Conservation (phyloP, 345 rosid genomes). For the Jatropha curcas region DNA sequence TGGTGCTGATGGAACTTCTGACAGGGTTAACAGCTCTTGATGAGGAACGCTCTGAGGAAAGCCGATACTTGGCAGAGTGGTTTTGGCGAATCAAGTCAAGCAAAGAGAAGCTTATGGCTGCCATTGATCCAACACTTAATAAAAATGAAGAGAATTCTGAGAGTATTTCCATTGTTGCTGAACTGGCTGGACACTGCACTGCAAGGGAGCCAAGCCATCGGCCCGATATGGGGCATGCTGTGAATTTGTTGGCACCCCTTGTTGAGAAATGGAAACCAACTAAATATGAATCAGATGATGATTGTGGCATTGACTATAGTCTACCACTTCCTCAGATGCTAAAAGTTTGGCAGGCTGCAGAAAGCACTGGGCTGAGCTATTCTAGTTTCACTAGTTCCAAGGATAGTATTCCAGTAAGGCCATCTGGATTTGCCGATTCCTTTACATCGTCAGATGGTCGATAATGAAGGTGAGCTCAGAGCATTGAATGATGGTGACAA, state of each 20-base stretch:
- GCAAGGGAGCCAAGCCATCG: slow-evolving; percentile 50
- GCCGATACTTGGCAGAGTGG: slow-evolving; percentile 52
- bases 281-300: slow-evolving; percentile 24
- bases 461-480: slow-evolving; percentile 4
- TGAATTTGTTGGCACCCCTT: slow-evolving; percentile 39
- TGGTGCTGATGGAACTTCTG: slow-evolving; percentile 51
- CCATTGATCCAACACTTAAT: slow-evolving; percentile 38
- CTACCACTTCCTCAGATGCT: slow-evolving; percentile 48
- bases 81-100: slow-evolving; percentile 45
- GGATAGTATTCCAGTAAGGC: slow-evolving; percentile 43
- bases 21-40: slow-evolving; percentile 50
- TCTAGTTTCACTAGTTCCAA: slow-evolving; percentile 34
- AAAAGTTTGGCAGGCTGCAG: slow-evolving; percentile 48
- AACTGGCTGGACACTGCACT: slow-evolving; percentile 54
- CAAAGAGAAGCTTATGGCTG: slow-evolving; percentile 39
- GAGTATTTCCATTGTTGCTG: slow-evolving; percentile 39
- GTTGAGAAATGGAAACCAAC: slow-evolving; percentile 53
- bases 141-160: slow-evolving; percentile 36
- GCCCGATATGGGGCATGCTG: slow-evolving; percentile 55
- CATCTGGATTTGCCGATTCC: slow-evolving; percentile 45
- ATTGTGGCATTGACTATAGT: slow-evolving; percentile 34
- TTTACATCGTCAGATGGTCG: slow-evolving; percentile 46
- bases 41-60: slow-evolving; percentile 50
- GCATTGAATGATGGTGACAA: neutral
- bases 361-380: slow-evolving; percentile 24